Base-by-base conservation (phyloP, 2,329 filamentous ascomycete genomes). In the Ascochyta fabae region DNA sequence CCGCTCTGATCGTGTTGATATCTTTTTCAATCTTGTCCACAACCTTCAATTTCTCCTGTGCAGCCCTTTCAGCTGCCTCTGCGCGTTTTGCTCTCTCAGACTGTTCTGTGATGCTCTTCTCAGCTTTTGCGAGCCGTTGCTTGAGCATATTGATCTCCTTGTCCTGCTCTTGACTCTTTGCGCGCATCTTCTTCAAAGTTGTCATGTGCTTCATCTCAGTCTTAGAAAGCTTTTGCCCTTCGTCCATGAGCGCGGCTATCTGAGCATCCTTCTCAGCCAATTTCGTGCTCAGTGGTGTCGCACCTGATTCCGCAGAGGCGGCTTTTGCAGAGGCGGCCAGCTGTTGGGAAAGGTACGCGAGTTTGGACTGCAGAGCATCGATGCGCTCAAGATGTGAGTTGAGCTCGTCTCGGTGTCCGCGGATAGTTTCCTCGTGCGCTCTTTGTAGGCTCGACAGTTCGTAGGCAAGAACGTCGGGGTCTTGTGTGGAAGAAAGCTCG, bases 181-280 rank as follows among this genome's bases (percentile, higher is more conserved):
- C 72, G 13, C 84, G 81, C 55, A 98, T 77, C 69, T 91, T 93
- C 75, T 95, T 96, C 67, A 98, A 90, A 4, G 88, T 88, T 6
- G 86, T 86, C 58, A 94, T 83, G 61, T 96, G 88, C 69, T 92
- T 92, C 75, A 97, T 85, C 73, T 99, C 95, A 0, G 86, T 90
- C 65, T 89, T 90, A 1, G 92, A 93, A 8, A 98, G 82, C 63
- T 89, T 92, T 66, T 95, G 90, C 0, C 96, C 95, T 78, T 99
- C 95, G 65, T 96, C 89, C 82, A 99, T 90, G 12, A 99, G 80
- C 42, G 93, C 79, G 3, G 93, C 91, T 67, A 98, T 96, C 72
- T 91, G 91, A 66, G 94, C 88, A 66, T 98, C 93, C 70, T 92
- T 96, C 68, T 96, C 92, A 1, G 91, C 90, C 13, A 98, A 75